Percentiles rank a stretch among this genome's conserved stretches.
Conservation (phyloP, 768 basidiomycete genomes). For the Suillus paluster region DNA sequence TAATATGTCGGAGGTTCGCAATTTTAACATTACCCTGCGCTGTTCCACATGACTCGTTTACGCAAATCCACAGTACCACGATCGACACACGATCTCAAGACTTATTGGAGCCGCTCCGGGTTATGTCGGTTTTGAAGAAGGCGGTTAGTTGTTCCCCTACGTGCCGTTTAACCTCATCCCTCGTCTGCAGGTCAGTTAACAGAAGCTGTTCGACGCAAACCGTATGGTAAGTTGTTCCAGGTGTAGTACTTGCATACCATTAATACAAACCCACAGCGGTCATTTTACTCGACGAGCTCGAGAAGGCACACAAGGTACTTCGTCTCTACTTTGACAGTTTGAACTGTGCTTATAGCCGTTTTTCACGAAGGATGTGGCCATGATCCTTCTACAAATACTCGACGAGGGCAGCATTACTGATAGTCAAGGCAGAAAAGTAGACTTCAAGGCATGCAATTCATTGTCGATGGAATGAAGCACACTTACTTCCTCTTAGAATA, state of each 20-base stretch:
- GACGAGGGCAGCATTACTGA: conserved; percentile 92
- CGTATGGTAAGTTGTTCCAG: conserved; percentile 46
- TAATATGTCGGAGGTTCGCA: conserved; percentile 83
- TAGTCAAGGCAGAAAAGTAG: conserved; percentile 89
- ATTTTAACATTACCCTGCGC: not conserved
- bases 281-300: conserved; percentile 67
- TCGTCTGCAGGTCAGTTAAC: conserved; percentile 54
- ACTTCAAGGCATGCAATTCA: conserved; percentile 69
- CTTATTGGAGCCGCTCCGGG: conserved; percentile 93
- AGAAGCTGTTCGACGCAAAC: conserved; percentile 65
- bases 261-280: conserved; percentile 45
- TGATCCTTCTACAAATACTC: conserved; percentile 89
- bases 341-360: not conserved
- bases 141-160: conserved; percentile 48
- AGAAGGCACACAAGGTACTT: conserved; percentile 80
- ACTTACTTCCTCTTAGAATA: conserved; percentile 55
- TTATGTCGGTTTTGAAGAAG: conserved; percentile 79
- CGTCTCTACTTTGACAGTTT: not conserved
- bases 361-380: conserved; percentile 70
- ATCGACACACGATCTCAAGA: conserved; percentile 88
- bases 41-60: not conserved
- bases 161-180: not conserved
- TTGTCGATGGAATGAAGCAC: not conserved
- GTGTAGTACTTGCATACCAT: not conserved
- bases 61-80: conserved; percentile 68